Conservation (phyloP, 2,329 filamentous ascomycete species). For the Dothistroma septosporum region DNA sequence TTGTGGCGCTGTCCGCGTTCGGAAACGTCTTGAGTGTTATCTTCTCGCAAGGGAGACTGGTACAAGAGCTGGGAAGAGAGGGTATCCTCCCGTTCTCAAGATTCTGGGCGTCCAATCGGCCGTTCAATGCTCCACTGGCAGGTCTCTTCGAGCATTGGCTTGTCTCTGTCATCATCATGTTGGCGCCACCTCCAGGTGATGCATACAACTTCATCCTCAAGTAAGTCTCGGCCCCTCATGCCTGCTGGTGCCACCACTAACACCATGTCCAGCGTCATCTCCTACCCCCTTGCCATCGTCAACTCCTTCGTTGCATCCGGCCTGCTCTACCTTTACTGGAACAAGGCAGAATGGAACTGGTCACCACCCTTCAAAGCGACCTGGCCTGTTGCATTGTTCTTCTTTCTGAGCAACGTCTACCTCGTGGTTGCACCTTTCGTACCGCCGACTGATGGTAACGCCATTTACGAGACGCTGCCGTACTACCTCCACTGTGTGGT, state of each 20-base stretch:
- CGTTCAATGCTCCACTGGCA: constrained; percentile 30
- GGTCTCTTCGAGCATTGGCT: constrained; percentile 26
- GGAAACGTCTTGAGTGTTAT: constrained; percentile 58
- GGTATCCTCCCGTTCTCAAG: constrained; percentile 51
- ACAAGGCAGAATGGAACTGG: constrained; percentile 44
- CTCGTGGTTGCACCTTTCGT: constrained; percentile 51
- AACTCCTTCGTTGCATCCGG: constrained; percentile 51
- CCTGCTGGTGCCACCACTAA: not conserved
- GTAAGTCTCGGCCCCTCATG: not conserved
- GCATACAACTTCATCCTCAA: constrained; percentile 56
- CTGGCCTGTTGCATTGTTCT: constrained; percentile 50
- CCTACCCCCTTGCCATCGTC: constrained; percentile 59
- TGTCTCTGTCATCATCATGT: constrained; percentile 61
- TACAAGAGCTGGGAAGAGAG: constrained; percentile 59
- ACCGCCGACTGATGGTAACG: constrained; percentile 46
- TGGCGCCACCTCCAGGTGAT: constrained; percentile 63
- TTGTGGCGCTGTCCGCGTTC: constrained; percentile 53
- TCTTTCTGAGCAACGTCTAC: constrained; percentile 52
- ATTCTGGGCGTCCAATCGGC: constrained; percentile 57
- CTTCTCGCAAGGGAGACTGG: constrained; percentile 53
- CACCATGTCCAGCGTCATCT: constrained; percentile 47
- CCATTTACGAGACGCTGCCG: constrained; percentile 50
- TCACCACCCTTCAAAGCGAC: constrained; percentile 48
- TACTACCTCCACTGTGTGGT: constrained; percentile 54
- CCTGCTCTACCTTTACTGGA: constrained; percentile 47